phyloP scores from a whole-genome alignment of 2,329 filamentous ascomycete species.

The Calonectria crousiana region DNA sequence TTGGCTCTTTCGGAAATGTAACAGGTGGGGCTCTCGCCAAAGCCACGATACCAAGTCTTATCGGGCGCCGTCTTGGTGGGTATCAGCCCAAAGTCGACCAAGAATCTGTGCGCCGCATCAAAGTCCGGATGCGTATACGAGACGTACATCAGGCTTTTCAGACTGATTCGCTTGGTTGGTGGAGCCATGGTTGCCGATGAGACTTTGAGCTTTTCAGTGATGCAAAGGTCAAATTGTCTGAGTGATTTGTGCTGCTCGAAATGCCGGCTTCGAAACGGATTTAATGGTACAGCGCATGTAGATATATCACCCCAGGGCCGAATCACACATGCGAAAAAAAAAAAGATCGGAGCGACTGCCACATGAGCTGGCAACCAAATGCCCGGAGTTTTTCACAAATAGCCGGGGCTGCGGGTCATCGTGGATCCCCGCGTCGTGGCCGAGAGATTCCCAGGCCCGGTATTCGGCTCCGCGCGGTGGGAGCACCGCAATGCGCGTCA shows the following conservation, averaged over 20 bases:
- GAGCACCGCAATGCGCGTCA: too few species aligned
- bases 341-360: background rate
- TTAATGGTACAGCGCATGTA: background rate
- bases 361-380: background rate
- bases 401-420: background rate
- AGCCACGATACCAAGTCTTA: background rate
- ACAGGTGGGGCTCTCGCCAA: background rate
- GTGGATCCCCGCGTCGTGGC: background rate
- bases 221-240: background rate
- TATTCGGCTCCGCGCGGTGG: background rate
- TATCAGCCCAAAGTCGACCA: background rate
- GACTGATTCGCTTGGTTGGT: background rate
- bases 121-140: constrained; percentile 1
- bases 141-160: constrained; percentile 8
- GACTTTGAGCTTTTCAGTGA: background rate
- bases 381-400: background rate
- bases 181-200: background rate
- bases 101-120: background rate
- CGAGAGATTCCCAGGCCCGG: background rate
- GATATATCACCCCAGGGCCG: background rate
- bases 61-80: background rate
- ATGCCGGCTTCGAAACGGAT: too few species aligned
- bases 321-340: background rate
- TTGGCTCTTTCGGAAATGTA: background rate
- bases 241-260: background rate